These are phyloP conservation scores for Saccharomyces uvarum DNA, from an alignment of 1,139 yeast species.

Conservation along the genomic window DNA sequence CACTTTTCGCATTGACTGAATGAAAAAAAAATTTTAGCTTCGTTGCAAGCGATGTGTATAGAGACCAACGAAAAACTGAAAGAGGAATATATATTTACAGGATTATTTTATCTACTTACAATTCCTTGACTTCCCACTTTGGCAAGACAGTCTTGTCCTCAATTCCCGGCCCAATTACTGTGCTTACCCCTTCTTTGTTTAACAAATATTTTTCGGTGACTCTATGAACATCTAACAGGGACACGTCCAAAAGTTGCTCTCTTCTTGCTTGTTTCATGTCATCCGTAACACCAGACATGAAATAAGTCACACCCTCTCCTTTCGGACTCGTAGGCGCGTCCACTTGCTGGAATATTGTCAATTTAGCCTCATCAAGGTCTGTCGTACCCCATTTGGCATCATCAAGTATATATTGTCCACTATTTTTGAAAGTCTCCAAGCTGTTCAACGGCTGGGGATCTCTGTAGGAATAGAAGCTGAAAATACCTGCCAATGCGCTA, in stretches of 20 bases:
- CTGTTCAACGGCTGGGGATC: slow-evolving; percentile 84
- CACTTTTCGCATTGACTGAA: not conserved
- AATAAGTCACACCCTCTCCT: slow-evolving; percentile 62
- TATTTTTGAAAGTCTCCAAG: slow-evolving; percentile 49
- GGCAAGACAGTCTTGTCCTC: slow-evolving; percentile 9
- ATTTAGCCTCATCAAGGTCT: slow-evolving; percentile 82
- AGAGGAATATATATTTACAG: not conserved
- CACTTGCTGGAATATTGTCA: slow-evolving; percentile 80
- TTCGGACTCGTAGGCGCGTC: slow-evolving; percentile 86
- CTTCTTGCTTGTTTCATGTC: slow-evolving; percentile 78
- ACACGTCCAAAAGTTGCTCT: slow-evolving; percentile 59
- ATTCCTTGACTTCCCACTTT: slow-evolving; percentile 12
- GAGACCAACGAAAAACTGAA: not conserved
- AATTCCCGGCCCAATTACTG: slow-evolving; percentile 23
- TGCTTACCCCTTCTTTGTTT: slow-evolving; percentile 10
- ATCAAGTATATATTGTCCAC: slow-evolving; percentile 47
- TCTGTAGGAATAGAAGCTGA: slow-evolving; percentile 81
- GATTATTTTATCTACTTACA: not conserved
- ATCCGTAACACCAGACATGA: slow-evolving; percentile 65
- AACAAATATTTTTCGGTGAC: slow-evolving; percentile 17
- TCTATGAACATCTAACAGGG: slow-evolving; percentile 46
- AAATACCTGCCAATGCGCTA: slow-evolving; percentile 73
- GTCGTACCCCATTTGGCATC: slow-evolving; percentile 44
- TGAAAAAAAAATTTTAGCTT: not conserved
- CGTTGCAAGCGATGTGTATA: not conserved